Evolutionary conservation across 2,329 filamentous ascomycete species (phyloP).

Genomic region (Fusarium citri): DNA sequence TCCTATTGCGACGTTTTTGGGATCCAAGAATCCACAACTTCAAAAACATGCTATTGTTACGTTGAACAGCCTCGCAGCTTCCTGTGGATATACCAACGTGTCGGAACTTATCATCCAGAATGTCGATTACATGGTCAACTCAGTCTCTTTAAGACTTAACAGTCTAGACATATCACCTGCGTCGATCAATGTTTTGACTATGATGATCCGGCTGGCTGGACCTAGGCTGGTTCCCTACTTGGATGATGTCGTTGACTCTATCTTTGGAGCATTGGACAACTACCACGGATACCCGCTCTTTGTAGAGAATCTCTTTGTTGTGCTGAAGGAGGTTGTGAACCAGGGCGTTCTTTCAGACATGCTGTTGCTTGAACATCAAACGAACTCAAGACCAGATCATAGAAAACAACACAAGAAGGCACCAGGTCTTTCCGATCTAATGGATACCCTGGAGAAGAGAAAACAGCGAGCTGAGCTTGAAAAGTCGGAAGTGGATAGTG

Average conservation of each 20-base stretch:
- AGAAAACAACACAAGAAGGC: slow-evolving; percentile 53
- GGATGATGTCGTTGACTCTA: slow-evolving; percentile 89
- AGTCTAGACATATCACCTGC: slow-evolving; percentile 93
- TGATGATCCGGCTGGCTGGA: slow-evolving; percentile 93
- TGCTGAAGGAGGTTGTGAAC: slow-evolving; percentile 84
- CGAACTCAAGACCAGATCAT: slow-evolving; percentile 54
- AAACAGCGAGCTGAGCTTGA: slow-evolving; percentile 49
- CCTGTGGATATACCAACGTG: slow-evolving; percentile 80
- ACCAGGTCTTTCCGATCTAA: slow-evolving; percentile 58
- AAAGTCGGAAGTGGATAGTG: slow-evolving; percentile 50
- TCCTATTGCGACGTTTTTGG: slow-evolving; percentile 88
- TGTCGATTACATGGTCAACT: slow-evolving; percentile 96
- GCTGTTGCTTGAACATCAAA: slow-evolving; percentile 59
- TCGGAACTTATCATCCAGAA: slow-evolving; percentile 88
- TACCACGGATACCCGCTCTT: slow-evolving; percentile 93
- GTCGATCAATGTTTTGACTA: slow-evolving; percentile 87
- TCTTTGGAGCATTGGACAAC: slow-evolving; percentile 92
- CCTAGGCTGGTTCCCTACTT: slow-evolving; percentile 85
- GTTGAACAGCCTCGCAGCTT: slow-evolving; percentile 80
- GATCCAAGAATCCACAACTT: slow-evolving; percentile 74
- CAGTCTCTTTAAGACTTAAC: slow-evolving; percentile 88
- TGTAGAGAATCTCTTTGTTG: slow-evolving; percentile 85
- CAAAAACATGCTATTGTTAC: slow-evolving; percentile 85
- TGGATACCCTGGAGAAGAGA: slow-evolving; percentile 70
- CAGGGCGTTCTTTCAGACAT: slow-evolving; percentile 75